These are phyloP conservation scores for Nannochloris sp. DNA, from an alignment of 139 green algal species.

Conservation along the genomic window DNA sequence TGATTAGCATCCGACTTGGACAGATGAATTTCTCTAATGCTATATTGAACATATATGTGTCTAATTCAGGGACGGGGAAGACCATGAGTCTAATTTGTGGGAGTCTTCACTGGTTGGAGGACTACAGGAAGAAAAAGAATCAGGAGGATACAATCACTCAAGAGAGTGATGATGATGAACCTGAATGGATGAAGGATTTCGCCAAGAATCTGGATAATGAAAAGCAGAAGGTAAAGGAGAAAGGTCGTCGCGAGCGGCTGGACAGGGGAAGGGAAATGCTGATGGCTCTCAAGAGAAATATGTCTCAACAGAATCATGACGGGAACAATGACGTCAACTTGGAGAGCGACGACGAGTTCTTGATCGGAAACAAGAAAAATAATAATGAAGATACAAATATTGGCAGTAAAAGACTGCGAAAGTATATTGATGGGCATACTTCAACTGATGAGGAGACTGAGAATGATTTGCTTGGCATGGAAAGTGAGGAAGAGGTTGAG, in stretches of 20 bases:
- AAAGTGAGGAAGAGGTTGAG: constrained; percentile 2
- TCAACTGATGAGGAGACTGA: constrained; percentile 3
- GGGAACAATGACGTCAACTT: no score
- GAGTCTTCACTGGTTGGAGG: constrained; percentile 65
- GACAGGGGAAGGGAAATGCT: background rate
- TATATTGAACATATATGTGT: constrained; percentile 19
- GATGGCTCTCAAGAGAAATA: no score
- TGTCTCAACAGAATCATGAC: no score
- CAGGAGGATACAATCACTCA: background rate
- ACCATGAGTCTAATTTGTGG: constrained; percentile 88
- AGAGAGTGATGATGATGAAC: constrained; percentile 28
- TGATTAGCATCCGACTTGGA: constrained; percentile 4
- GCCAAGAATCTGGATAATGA: background rate
- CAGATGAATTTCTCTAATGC: constrained; percentile 2
- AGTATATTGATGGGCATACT: background rate
- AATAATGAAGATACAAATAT: background rate
- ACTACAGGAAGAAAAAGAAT: constrained; percentile 24
- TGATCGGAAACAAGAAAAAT: constrained; percentile 11
- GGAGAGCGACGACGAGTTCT: constrained; percentile 11
- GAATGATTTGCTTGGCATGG: background rate
- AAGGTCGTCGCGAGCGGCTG: constrained; percentile 1
- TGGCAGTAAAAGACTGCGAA: background rate
- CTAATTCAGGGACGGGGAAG: constrained; percentile 65
- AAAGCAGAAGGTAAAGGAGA: constrained; percentile 8
- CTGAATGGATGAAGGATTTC: constrained; percentile 50